Conservation (phyloP, 208 protist species). For the Trichomonas vaginalis region DNA sequence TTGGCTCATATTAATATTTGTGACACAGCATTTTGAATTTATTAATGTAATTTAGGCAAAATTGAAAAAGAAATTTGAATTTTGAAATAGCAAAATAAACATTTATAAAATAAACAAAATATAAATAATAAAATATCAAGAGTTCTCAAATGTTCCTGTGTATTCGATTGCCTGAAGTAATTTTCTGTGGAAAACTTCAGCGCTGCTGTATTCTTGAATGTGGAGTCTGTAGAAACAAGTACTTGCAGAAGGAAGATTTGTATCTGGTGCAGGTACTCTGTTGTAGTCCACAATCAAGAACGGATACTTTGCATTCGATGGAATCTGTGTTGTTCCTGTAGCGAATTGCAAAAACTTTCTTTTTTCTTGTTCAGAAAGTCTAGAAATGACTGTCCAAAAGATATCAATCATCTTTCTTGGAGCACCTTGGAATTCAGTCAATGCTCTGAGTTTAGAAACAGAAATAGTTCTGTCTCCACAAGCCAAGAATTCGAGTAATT, state of each 20-base stretch:
- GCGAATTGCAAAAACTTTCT: not conserved
- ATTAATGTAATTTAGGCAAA: no score
- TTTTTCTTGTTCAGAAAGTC: not conserved
- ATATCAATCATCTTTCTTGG: not conserved
- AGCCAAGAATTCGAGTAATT: not conserved
- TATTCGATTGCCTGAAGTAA: not conserved
- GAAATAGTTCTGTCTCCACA: not conserved
- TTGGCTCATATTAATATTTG: no score
- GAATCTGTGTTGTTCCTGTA: not conserved
- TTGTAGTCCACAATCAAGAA: not conserved
- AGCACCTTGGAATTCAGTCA: not conserved
- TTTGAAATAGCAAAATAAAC: no score
- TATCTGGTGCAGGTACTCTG: not conserved
- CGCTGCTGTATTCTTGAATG: not conserved
- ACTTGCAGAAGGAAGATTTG: not conserved
- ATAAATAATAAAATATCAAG: not conserved
- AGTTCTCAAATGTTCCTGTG: slow-evolving; percentile 1
- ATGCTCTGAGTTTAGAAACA: not conserved
- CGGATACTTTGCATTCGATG: not conserved
- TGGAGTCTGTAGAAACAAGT: not conserved
- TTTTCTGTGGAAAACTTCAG: not conserved
- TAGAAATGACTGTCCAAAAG: not conserved
- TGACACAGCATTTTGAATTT: no score
- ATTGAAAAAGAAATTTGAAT: no score
- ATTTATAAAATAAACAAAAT: not conserved